These are phyloP conservation scores for Boechera retrofracta DNA, from an alignment of 345 rosid species.

Conservation along the genomic window DNA sequence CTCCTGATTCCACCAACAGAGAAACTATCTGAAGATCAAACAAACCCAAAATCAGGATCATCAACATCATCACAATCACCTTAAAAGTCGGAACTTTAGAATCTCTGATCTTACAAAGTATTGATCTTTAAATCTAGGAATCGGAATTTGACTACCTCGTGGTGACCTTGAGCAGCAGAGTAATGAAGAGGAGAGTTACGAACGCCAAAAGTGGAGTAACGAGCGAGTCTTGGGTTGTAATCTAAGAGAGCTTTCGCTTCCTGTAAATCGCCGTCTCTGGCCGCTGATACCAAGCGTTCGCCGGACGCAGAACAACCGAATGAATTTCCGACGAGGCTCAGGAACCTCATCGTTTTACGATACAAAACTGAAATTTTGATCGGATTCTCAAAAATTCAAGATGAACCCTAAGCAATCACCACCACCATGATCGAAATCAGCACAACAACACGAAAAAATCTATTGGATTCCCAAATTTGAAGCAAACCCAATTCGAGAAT, in stretches of 20 bases:
- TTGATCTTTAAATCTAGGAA: background rate
- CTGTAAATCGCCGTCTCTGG: conserved; percentile 96
- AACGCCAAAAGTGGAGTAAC: conserved; percentile 93
- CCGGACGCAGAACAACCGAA: conserved; percentile 99
- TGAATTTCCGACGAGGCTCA: conserved; percentile 90
- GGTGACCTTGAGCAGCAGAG: conserved; percentile 98
- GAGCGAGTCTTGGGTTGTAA: conserved; percentile 90
- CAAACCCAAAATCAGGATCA: conserved; percentile 20
- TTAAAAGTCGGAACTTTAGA: conserved; percentile 4
- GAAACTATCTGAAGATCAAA: conserved; percentile 70
- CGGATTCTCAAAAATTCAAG: background rate
- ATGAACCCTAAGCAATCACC: conserved; percentile 7
- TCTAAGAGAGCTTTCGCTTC: conserved; percentile 79
- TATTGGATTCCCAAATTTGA: background rate
- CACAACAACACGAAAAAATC: background rate
- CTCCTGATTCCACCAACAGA: conserved; percentile 93
- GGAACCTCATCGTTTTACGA: conserved; percentile 62
- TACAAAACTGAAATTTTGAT: conserved; percentile 35
- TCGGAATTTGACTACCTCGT: conserved; percentile 60
- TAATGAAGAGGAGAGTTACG: conserved; percentile 96
- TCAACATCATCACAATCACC: conserved; percentile 15
- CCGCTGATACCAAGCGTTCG: conserved; percentile 95
- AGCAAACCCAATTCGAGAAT: conserved; percentile 24
- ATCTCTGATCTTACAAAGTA: background rate
- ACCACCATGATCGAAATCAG: background rate